phyloP scores from a whole-genome alignment of 352 stramenopile species.

The Phytophthora fragariae region DNA sequence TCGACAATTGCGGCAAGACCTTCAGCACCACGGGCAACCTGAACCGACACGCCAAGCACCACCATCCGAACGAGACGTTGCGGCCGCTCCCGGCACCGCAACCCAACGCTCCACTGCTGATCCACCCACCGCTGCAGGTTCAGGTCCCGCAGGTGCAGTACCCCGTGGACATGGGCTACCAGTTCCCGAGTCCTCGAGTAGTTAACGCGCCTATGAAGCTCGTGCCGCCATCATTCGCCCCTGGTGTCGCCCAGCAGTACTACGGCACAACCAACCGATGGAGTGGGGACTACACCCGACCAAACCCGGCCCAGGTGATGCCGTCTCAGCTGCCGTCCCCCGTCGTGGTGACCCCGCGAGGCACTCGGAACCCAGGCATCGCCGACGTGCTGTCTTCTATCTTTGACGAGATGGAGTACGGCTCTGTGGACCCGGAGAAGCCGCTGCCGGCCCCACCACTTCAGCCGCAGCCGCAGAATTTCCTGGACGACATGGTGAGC shows the following conservation, averaged over 20 bases:
- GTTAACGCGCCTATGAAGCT: conserved; percentile 23
- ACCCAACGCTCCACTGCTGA: conserved; percentile 23
- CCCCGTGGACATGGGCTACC: conserved; percentile 30
- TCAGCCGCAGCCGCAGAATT: conserved; percentile 33
- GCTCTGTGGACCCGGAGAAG: conserved; percentile 25
- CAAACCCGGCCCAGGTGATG: conserved; percentile 20
- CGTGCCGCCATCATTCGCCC: conserved; percentile 27
- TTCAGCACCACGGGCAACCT: conserved; percentile 72
- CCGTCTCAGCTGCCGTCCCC: conserved; percentile 30
- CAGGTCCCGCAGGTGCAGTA: conserved; percentile 28
- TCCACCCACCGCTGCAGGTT: conserved; percentile 15
- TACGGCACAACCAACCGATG: conserved; percentile 20
- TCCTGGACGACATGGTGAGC: conserved; percentile 56
- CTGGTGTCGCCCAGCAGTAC: conserved; percentile 36
- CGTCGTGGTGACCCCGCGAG: conserved; percentile 15
- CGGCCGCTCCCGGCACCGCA: conserved; percentile 26
- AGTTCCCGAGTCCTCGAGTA: conserved; percentile 32
- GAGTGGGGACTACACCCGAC: conserved; percentile 23
- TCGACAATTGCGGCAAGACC: conserved; percentile 56
- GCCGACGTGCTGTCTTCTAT: conserved; percentile 44
- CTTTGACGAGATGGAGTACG: conserved; percentile 50
- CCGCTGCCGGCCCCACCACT: conserved; percentile 21
- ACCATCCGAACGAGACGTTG: conserved; percentile 42
- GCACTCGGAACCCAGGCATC: conserved; percentile 28
- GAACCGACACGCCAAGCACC: conserved; percentile 54